A percentile compares a stretch with the other conserved stretches of the same genome.
Conservation (phyloP, 768 basidiomycete species). For the Boletus eberwhitei region DNA sequence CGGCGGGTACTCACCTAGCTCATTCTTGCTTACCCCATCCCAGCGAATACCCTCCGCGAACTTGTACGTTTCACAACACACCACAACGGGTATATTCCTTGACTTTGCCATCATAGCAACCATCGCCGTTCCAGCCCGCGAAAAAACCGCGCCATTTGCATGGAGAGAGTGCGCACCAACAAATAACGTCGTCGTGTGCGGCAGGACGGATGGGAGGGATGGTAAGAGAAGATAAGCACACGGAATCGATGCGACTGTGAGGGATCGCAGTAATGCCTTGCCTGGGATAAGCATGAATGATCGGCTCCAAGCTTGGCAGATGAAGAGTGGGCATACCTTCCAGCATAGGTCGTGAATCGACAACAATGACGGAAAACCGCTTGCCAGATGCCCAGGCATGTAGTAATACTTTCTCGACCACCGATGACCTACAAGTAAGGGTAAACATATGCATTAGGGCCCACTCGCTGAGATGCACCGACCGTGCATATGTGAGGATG, state of each 20-base stretch:
- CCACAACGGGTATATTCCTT: slow-evolving; percentile 87
- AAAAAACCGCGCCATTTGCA: slow-evolving; percentile 91
- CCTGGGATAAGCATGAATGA: slow-evolving; percentile 43
- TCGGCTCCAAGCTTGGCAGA: not conserved
- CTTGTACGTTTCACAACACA: slow-evolving; percentile 98
- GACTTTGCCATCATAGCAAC: slow-evolving; percentile 96
- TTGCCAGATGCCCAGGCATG: slow-evolving; percentile 72
- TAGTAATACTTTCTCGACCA: slow-evolving; percentile 87
- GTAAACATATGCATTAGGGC: not conserved
- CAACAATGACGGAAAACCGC: slow-evolving; percentile 84
- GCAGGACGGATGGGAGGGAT: slow-evolving; percentile 74
- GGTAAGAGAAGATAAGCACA: slow-evolving; percentile 93
- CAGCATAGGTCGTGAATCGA: slow-evolving; percentile 91
- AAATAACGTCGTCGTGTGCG: slow-evolving; percentile 79
- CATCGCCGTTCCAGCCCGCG: slow-evolving; percentile 90
- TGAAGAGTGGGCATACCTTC: slow-evolving; percentile 57
- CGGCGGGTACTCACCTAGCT: slow-evolving; percentile 62
- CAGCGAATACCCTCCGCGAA: slow-evolving; percentile 90
- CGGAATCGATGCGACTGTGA: slow-evolving; percentile 67
- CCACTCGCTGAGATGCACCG: slow-evolving; percentile 10
- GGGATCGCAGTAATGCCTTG: slow-evolving; percentile 67
- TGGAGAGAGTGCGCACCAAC: slow-evolving; percentile 93
- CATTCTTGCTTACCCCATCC: slow-evolving; percentile 95
- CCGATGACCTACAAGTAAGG: slow-evolving; percentile 66
- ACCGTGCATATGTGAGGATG: slow-evolving; percentile 92